phyloP scores from a whole-genome alignment of 768 basidiomycete genomes.

The Kwoniella mangroviensis region DNA sequence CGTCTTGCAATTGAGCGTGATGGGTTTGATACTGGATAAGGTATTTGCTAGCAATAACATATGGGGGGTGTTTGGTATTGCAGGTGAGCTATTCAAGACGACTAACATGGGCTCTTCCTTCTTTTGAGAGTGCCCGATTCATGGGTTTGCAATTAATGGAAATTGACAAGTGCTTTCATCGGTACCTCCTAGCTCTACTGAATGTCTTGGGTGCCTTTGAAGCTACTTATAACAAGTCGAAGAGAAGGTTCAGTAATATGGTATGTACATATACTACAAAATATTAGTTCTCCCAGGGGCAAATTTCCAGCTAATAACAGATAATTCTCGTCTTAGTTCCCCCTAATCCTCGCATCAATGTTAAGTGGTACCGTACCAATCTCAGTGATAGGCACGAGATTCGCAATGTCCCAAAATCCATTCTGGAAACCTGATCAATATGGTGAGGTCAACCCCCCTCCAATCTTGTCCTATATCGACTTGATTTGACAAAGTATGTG shows the following conservation, averaged over 20 bases:
- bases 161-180: too few species aligned
- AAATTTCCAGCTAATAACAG: not conserved
- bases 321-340: slow-evolving; percentile 62
- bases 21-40: slow-evolving; percentile 70
- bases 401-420: slow-evolving; percentile 74
- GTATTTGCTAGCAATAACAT: slow-evolving; percentile 77
- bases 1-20: slow-evolving; percentile 74
- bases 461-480: too few species aligned
- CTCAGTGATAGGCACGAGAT: slow-evolving; percentile 74
- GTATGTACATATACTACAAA: slow-evolving; percentile 56
- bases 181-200: not conserved
- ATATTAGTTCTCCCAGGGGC: too few species aligned
- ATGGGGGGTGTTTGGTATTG: slow-evolving; percentile 75
- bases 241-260: slow-evolving; percentile 74
- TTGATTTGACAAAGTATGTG: too few species aligned
- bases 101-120: not conserved
- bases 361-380: slow-evolving; percentile 77
- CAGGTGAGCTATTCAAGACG: slow-evolving; percentile 61
- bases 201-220: slow-evolving; percentile 80
- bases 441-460: slow-evolving; percentile 61
- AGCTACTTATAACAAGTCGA: slow-evolving; percentile 77
- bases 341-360: slow-evolving; percentile 70
- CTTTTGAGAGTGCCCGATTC: not conserved
- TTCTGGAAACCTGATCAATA: slow-evolving; percentile 86
- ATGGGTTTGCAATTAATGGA: too few species aligned